Conservation (phyloP, 441 rosid genomes). For the Erysimum pusillum region DNA sequence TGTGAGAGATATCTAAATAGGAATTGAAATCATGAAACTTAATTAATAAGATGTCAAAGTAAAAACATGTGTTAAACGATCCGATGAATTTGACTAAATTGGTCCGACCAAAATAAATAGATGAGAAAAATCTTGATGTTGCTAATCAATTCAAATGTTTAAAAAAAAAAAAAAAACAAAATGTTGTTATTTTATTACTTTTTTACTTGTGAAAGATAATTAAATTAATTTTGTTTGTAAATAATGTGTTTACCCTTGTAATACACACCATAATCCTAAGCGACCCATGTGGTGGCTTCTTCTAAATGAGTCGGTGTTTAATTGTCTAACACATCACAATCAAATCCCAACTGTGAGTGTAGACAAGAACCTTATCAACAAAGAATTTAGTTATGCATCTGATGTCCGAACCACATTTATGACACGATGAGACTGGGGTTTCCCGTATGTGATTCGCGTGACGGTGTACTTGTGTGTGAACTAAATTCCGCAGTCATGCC, state of each 20-base stretch:
- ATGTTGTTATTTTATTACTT: too few relatives aligned
- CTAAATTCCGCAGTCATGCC: background rate
- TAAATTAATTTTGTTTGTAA: too few relatives aligned
- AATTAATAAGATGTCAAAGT: too few relatives aligned
- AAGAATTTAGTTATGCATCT: constrained; percentile 1
- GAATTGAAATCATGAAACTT: too few relatives aligned
- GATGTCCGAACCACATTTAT: background rate
- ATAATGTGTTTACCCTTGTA: background rate
- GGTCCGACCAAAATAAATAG: too few relatives aligned
- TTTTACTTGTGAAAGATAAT: too few relatives aligned
- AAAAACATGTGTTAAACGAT: too few relatives aligned
- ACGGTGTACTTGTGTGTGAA: constrained; percentile 24
- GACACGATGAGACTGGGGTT: constrained; percentile 7
- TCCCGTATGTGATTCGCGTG: constrained; percentile 21
- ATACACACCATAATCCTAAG: background rate
- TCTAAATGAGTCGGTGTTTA: background rate
- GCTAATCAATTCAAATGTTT: too few relatives aligned
- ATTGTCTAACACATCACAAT: background rate
- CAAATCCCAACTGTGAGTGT: background rate
- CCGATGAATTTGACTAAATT: too few relatives aligned
- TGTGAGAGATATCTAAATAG: too few relatives aligned
- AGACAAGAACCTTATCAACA: constrained; percentile 1
- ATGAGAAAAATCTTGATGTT: too few relatives aligned
- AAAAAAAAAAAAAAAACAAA: too few relatives aligned
- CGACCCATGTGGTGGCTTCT: background rate